Evolutionary conservation across 495 filamentous ascomycete species (phyloP).

Genomic region (Hypoxylon lienhwacheense): DNA sequence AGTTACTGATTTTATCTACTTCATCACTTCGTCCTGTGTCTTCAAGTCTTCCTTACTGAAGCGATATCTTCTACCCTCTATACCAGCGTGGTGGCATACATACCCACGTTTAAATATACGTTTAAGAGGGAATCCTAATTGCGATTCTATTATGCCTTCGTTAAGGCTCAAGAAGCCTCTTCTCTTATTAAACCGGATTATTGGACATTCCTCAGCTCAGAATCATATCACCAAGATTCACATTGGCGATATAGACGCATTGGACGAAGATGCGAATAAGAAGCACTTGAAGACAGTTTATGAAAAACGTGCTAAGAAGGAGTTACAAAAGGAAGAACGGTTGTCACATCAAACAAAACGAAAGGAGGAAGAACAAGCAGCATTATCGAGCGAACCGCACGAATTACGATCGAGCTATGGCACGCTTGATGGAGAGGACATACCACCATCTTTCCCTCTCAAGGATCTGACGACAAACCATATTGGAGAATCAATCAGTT

Average conservation of each 20-base stretch:
- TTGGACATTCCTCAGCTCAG: conserved; percentile 48
- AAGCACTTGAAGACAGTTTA: conserved; percentile 52
- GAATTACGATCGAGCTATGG: conserved; percentile 66
- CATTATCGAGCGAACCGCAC: conserved; percentile 49
- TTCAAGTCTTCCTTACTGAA: no score
- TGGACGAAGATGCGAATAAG: conserved; percentile 49
- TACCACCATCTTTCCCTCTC: conserved; percentile 29
- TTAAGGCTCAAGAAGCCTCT: conserved; percentile 46
- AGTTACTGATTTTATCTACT: no score
- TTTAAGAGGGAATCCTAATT: conserved; percentile 2
- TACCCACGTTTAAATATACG: no score
- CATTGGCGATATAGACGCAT: conserved; percentile 52
- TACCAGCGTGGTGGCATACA: no score
- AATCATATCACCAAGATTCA: conserved; percentile 51
- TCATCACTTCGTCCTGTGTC: no score
- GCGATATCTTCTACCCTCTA: no score
- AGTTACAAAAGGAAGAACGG: conserved; percentile 56
- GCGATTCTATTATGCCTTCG: conserved; percentile 38
- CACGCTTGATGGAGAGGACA: conserved; percentile 44
- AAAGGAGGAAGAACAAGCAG: conserved; percentile 49
- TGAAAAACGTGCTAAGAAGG: conserved; percentile 54
- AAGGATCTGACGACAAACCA: conserved; percentile 34
- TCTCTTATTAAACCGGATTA: conserved; percentile 47
- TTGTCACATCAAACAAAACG: conserved; percentile 53
- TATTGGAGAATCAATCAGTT: conserved; percentile 68